Evolutionary conservation across 768 basidiomycete species (phyloP).

Genomic region (Naganishia vishniacii): DNA sequence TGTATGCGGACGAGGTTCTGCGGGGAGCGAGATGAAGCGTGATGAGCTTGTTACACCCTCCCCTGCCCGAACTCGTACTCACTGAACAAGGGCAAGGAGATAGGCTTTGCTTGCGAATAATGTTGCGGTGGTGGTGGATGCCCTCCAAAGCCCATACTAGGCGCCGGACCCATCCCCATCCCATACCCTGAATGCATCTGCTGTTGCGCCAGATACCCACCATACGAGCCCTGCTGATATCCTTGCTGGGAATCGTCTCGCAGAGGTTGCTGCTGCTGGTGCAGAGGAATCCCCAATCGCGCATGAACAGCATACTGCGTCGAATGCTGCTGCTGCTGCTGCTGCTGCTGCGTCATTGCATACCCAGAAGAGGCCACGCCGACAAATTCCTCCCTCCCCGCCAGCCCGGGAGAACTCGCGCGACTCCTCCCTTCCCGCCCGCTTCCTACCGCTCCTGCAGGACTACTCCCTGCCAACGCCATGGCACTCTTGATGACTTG

Average conservation of each 20-base stretch:
- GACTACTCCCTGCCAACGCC: constrained; percentile 22
- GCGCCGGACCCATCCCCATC: constrained; percentile 22
- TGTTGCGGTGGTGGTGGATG: background rate
- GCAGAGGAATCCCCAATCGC: background rate
- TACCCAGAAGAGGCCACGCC: no score
- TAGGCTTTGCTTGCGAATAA: constrained; percentile 8
- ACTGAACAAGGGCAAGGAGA: constrained; percentile 3
- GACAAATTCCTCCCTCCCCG: no score
- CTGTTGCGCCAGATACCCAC: background rate
- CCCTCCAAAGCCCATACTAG: background rate
- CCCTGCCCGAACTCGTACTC: background rate
- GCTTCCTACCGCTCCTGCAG: no score
- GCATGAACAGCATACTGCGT: background rate
- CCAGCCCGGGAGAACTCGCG: no score
- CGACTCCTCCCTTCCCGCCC: no score
- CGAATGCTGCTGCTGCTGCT: background rate
- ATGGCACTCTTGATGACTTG: constrained; percentile 28
- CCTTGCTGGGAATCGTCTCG: background rate
- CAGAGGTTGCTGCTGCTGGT: background rate
- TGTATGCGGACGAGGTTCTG: constrained; percentile 23
- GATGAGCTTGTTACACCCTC: no score
- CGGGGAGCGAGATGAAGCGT: background rate
- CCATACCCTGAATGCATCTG: background rate
- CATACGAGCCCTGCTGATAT: background rate
- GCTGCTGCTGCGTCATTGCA: no score